Evolutionary conservation across 2,329 filamentous ascomycete species (phyloP).

Genomic region (Aspergillus pseudoglaucus): DNA sequence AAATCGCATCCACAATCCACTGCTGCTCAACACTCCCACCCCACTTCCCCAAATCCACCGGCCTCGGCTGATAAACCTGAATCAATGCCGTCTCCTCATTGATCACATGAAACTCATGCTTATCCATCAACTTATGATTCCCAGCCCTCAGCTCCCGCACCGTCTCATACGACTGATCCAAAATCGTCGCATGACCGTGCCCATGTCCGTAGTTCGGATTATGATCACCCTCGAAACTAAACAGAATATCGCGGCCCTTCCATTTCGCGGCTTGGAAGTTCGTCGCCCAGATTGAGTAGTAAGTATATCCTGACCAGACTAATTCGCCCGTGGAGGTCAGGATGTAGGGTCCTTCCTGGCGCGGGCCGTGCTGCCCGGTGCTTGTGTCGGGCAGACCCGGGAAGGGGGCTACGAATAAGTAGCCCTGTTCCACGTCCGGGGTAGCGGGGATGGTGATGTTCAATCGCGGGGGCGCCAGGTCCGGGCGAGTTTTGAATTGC

Average conservation of each 20-base stretch:
- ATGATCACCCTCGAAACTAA: constrained; percentile 49
- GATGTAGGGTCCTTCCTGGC: constrained; percentile 51
- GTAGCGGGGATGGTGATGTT: constrained; percentile 36
- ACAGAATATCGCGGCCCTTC: constrained; percentile 48
- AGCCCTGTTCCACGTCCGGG: constrained; percentile 29
- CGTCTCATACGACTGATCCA: constrained; percentile 51
- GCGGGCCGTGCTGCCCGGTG: constrained; percentile 27
- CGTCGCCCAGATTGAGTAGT: constrained; percentile 47
- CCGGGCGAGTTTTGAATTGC: constrained; percentile 44
- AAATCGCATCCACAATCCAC: constrained; percentile 51
- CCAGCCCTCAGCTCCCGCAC: constrained; percentile 47
- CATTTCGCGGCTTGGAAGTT: constrained; percentile 47
- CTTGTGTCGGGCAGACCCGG: constrained; percentile 19
- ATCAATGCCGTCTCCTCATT: constrained; percentile 49
- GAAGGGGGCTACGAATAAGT: constrained; percentile 35
- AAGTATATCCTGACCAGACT: constrained; percentile 52
- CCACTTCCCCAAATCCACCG: constrained; percentile 39
- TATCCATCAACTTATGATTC: constrained; percentile 44
- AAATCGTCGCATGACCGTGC: constrained; percentile 48
- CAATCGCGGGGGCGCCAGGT: constrained; percentile 40
- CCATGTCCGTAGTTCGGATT: constrained; percentile 49
- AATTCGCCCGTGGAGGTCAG: constrained; percentile 50
- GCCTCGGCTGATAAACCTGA: constrained; percentile 48
- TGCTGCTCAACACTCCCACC: constrained; percentile 45
- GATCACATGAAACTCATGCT: constrained; percentile 52